A percentile compares a stretch with the other conserved stretches of the same genome.
These are phyloP conservation scores for Tephrocybe sp. DNA, from an alignment of 768 basidiomycete species.

Conservation along the genomic window DNA sequence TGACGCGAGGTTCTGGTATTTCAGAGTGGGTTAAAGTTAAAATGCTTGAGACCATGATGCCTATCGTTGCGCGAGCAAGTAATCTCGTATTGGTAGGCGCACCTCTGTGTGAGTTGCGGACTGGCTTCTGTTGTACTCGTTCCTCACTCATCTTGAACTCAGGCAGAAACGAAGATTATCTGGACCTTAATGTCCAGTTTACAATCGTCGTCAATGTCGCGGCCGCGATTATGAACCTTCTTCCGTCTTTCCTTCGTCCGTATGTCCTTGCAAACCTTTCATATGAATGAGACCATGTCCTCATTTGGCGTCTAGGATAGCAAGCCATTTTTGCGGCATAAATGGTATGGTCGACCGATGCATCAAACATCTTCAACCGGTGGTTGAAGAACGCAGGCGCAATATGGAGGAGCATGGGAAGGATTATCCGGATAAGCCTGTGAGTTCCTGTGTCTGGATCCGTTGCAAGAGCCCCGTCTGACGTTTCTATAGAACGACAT, in stretches of 20 bases:
- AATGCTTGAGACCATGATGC: conserved; percentile 18
- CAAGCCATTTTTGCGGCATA: conserved; percentile 6
- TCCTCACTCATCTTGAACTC: neutral
- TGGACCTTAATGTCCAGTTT: conserved; percentile 27
- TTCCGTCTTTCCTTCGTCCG: conserved; percentile 33
- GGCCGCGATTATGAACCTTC: conserved; percentile 24
- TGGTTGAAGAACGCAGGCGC: conserved; percentile 13
- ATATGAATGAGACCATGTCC: neutral
- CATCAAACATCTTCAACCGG: conserved; percentile 7
- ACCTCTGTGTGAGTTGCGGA: conserved; percentile 25
- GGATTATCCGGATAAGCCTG: conserved; percentile 27
- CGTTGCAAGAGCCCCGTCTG: neutral
- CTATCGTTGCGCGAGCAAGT: conserved; percentile 28
- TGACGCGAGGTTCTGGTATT: neutral
- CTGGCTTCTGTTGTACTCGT: too few relatives aligned
- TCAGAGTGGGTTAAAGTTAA: conserved; percentile 23
- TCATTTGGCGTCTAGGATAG: conserved; percentile 7
- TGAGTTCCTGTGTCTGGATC: neutral
- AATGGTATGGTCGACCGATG: conserved; percentile 8
- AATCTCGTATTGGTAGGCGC: conserved; percentile 32
- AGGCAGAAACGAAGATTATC: conserved; percentile 28
- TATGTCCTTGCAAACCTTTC: conserved; percentile 15
- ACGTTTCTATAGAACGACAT: conserved; percentile 33
- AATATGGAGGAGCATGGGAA: conserved; percentile 10
- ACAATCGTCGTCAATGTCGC: conserved; percentile 26